Percentiles rank a stretch among this genome's conserved stretches.
These are phyloP conservation scores for Podospora conica DNA, from an alignment of 495 filamentous ascomycete species.

Conservation along the genomic window DNA sequence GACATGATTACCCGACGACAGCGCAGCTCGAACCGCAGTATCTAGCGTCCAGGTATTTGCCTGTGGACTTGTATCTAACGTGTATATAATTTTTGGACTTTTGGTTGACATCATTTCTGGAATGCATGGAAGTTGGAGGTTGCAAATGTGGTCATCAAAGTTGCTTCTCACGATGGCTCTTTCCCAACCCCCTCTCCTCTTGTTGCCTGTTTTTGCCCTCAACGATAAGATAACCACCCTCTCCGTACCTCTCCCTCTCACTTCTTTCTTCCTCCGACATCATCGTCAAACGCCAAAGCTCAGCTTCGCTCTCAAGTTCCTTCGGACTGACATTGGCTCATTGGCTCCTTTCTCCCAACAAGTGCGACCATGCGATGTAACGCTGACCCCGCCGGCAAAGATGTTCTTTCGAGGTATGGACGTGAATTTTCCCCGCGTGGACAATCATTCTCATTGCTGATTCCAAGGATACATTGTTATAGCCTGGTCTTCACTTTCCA, in stretches of 20 bases:
- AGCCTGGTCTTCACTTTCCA: too few relatives aligned
- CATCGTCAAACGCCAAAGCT: too few relatives aligned
- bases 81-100: not conserved
- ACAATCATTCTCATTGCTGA: not conserved
- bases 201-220: too few relatives aligned
- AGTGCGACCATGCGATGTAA: not conserved
- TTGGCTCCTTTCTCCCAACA: too few relatives aligned
- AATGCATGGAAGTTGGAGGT: too few relatives aligned
- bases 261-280: too few relatives aligned
- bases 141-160: not conserved
- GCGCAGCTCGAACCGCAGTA: not conserved
- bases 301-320: too few relatives aligned
- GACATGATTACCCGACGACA: not conserved
- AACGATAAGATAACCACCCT: too few relatives aligned
- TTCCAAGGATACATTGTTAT: too few relatives aligned
- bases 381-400: not conserved
- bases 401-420: not conserved
- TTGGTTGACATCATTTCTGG: not conserved
- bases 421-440: not conserved
- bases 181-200: too few relatives aligned
- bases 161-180: not conserved
- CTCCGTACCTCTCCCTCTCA: too few relatives aligned
- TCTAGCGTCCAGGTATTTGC: not conserved
- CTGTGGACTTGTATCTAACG: not conserved
- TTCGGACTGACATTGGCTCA: too few relatives aligned